These are phyloP conservation scores for Pichia membranifaciens DNA, from an alignment of 805 yeast genomes.

Conservation along the genomic window DNA sequence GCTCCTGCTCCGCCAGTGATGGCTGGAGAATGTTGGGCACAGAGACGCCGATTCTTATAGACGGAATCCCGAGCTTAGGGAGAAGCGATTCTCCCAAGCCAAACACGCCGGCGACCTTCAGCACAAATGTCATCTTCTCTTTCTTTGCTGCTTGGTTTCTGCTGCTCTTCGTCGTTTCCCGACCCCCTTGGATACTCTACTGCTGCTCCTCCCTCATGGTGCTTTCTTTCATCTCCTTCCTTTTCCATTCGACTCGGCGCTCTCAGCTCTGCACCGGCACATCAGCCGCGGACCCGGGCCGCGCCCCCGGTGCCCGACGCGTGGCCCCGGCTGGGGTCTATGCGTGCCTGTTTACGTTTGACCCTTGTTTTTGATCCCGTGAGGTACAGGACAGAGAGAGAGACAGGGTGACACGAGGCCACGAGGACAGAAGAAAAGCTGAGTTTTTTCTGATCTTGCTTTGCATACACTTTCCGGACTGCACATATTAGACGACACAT, in stretches of 20 bases:
- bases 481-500: too few species aligned
- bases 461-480: too few species aligned
- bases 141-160: not conserved
- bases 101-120: slow-evolving; percentile 13
- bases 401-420: too few species aligned
- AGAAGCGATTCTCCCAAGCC: slow-evolving; percentile 13
- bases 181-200: too few species aligned
- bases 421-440: too few species aligned
- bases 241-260: too few species aligned
- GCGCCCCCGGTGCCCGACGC: not conserved
- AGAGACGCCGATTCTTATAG: slow-evolving; percentile 17
- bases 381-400: too few species aligned
- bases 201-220: too few species aligned
- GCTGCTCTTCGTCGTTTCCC: too few species aligned
- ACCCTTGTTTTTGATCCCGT: not conserved
- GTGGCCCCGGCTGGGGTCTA: not conserved
- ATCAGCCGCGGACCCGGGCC: not conserved
- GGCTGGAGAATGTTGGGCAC: slow-evolving; percentile 19
- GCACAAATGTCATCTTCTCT: slow-evolving; percentile 11
- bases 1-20: not conserved
- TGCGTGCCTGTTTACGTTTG: not conserved
- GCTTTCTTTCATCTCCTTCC: too few species aligned
- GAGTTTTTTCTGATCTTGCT: too few species aligned
- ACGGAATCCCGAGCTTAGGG: slow-evolving; percentile 17
- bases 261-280: not conserved